phyloP scores from a whole-genome alignment of 257 asterid genomes.

The Solanum ossicruentum region DNA sequence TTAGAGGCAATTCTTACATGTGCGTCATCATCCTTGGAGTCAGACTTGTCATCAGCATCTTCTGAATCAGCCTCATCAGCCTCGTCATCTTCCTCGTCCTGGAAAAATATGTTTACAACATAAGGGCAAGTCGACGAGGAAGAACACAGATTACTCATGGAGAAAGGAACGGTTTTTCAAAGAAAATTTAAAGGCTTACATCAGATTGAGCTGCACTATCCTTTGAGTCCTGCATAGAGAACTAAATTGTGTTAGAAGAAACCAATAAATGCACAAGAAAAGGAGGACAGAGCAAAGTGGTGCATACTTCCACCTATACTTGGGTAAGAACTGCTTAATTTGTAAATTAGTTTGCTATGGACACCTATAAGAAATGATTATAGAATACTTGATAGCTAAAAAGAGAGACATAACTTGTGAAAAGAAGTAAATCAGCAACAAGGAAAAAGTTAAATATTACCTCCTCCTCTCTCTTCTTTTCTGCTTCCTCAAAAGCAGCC shows the following conservation, averaged over 20 bases:
- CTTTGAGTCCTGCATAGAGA: slow-evolving; percentile 31
- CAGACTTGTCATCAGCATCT: slow-evolving; percentile 28
- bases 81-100: slow-evolving; percentile 69
- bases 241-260: background rate
- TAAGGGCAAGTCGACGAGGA: background rate
- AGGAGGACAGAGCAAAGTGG: background rate
- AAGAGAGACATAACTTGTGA: background rate
- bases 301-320: background rate
- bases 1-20: slow-evolving; percentile 27
- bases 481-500: slow-evolving; percentile 88
- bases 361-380: background rate
- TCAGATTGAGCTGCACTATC: slow-evolving; percentile 50
- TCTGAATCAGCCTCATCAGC: slow-evolving; percentile 21
- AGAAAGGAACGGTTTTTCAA: background rate
- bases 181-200: slow-evolving; percentile 11
- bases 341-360: background rate
- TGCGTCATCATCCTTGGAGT: slow-evolving; percentile 30
- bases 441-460: slow-evolving; percentile 12
- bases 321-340: background rate
- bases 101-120: background rate
- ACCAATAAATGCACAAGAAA: background rate
- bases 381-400: background rate
- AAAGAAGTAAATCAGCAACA: background rate
- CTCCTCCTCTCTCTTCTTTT: slow-evolving; percentile 89
- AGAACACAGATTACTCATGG: background rate